Percentiles rank a stretch among this genome's conserved stretches.
Evolutionary conservation across 768 basidiomycete species (phyloP).

Genomic region (Mycena pura): DNA sequence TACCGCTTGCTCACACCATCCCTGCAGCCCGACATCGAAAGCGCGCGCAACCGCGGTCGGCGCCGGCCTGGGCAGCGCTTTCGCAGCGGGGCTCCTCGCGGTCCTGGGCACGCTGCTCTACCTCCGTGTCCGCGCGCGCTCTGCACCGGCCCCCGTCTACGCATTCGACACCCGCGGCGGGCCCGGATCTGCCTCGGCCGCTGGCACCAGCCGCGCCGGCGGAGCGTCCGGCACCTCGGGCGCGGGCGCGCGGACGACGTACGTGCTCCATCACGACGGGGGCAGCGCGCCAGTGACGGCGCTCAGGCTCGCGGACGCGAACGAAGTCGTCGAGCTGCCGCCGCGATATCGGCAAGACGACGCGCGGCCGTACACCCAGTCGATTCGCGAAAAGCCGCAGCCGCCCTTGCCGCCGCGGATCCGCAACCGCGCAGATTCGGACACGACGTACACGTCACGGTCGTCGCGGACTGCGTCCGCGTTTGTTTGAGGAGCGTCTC

Average conservation of each 20-base stretch:
- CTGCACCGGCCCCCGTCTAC: not conserved
- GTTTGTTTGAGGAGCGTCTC: too few relatives aligned
- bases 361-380: not conserved
- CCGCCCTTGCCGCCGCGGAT: too few relatives aligned
- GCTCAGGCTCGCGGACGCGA: conserved; percentile 37
- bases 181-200: not conserved
- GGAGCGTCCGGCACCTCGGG: not conserved
- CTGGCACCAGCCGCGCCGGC: not conserved
- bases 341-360: conserved; percentile 29
- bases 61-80: conserved; percentile 28
- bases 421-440: too few relatives aligned
- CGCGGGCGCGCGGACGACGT: conserved; percentile 31
- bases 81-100: conserved; percentile 24
- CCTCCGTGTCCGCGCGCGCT: conserved; percentile 3
- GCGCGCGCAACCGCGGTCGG: conserved; percentile 26
- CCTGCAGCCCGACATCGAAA: conserved; percentile 14
- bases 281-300: conserved; percentile 49
- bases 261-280: conserved; percentile 51
- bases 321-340: conserved; percentile 50
- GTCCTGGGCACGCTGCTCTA: conserved; percentile 19
- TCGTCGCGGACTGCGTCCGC: too few relatives aligned
- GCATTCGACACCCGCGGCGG: not conserved
- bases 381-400: not conserved
- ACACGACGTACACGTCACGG: too few relatives aligned
- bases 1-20: not conserved